Evolutionary conservation across 345 rosid species (phyloP).

Genomic region (Citrus unshiu): DNA sequence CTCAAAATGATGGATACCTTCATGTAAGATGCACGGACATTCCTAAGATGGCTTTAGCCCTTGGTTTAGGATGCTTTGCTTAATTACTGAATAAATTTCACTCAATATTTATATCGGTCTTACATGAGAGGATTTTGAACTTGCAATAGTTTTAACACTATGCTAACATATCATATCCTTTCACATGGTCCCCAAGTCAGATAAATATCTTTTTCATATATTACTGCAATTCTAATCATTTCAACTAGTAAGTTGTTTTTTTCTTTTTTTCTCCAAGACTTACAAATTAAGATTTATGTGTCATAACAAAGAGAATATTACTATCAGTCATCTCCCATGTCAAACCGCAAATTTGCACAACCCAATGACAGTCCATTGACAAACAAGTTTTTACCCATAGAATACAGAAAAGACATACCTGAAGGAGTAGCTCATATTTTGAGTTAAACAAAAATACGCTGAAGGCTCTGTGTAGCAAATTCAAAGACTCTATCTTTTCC

Average conservation of each 20-base stretch:
- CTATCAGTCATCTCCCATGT: background rate
- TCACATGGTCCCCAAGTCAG: background rate
- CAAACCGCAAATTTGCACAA: background rate
- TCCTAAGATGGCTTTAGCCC: background rate
- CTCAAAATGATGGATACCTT: background rate
- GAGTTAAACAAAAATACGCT: slow-evolving; percentile 95
- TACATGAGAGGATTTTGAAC: background rate
- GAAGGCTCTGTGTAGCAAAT: slow-evolving; percentile 90
- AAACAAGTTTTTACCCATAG: background rate
- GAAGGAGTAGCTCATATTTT: slow-evolving; percentile 92
- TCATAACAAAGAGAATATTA: background rate
- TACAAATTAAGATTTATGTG: background rate
- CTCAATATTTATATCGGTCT: background rate
- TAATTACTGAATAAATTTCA: background rate
- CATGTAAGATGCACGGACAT: background rate
- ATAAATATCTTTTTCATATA: too few species aligned
- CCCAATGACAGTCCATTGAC: background rate
- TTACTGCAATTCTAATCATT: too few species aligned
- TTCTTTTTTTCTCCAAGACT: background rate
- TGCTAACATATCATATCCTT: background rate
- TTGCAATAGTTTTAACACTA: background rate
- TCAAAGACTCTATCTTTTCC: slow-evolving; percentile 84
- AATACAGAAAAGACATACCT: slow-evolving; percentile 42
- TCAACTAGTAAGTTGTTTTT: background rate
- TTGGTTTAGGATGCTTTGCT: background rate